A percentile compares a stretch with the other conserved stretches of the same genome.
Evolutionary conservation across 1,139 yeast genomes (phyloP).

Genomic region (Tardiomyces blankii): DNA sequence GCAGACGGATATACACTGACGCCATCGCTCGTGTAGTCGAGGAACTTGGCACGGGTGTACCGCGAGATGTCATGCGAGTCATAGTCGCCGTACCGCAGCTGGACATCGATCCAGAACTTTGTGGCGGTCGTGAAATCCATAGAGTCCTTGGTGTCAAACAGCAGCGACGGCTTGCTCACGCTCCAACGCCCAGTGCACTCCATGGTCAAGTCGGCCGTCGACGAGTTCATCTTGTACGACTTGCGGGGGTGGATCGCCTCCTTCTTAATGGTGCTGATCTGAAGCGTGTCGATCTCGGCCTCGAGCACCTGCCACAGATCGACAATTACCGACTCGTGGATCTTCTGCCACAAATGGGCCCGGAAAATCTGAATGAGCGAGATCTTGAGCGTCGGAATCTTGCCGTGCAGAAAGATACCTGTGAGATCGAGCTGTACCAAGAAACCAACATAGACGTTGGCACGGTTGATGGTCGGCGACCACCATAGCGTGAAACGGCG

Average conservation of each 20-base stretch:
- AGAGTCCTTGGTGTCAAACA: slow-evolving; percentile 35
- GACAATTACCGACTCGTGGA: slow-evolving; percentile 90
- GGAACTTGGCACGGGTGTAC: slow-evolving; percentile 82
- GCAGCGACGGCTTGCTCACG: slow-evolving; percentile 69
- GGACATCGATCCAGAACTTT: slow-evolving; percentile 93
- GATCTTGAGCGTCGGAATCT: slow-evolving; percentile 92
- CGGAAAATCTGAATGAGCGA: slow-evolving; percentile 93
- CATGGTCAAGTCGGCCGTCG: slow-evolving; percentile 82
- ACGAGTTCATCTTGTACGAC: slow-evolving; percentile 93
- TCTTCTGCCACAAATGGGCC: slow-evolving; percentile 98
- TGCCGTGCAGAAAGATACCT: slow-evolving; percentile 94
- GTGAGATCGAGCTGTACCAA: slow-evolving; percentile 92
- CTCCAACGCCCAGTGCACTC: slow-evolving; percentile 75
- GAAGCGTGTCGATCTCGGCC: slow-evolving; percentile 72
- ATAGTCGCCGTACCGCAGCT: slow-evolving; percentile 90
- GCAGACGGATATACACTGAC: slow-evolving; percentile 85
- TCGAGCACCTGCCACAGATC: slow-evolving; percentile 91
- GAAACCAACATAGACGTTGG: slow-evolving; percentile 96
- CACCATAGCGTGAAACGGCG: slow-evolving; percentile 98
- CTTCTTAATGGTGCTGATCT: slow-evolving; percentile 78
- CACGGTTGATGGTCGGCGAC: slow-evolving; percentile 98
- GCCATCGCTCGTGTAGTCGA: slow-evolving; percentile 87
- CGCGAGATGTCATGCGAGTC: slow-evolving; percentile 96
- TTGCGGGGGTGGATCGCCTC: slow-evolving; percentile 95
- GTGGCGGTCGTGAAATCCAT: slow-evolving; percentile 40